Base-by-base conservation (phyloP, 2,329 filamentous ascomycete genomes). In the Thelonectria blattea region DNA sequence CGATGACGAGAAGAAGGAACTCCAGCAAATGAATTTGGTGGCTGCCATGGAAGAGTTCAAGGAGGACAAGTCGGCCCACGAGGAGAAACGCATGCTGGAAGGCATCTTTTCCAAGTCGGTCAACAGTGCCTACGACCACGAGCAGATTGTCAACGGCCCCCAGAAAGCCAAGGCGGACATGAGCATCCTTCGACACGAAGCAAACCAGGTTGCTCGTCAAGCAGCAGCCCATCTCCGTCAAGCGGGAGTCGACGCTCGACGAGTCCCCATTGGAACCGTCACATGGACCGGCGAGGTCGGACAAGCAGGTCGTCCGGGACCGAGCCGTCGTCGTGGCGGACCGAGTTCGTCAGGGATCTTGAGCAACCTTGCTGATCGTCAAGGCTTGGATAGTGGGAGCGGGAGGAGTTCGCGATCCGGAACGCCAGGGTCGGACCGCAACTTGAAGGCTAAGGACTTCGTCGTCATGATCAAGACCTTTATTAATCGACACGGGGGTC, bases 241-340 rank as follows among this genome's bases (percentile, higher is more conserved):
- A 60, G 88, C 92, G 10, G 88, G 86, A 43, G 86, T 93, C 71
- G 83, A 89, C 30, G 92, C 93, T 3, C 84, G 87, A 11, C 83
- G 81, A 9, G 81, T 94, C 1, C 91, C 91, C 0, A 88, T 92
- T 32, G 94, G 94, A 8, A 92, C 91, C 0, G 91, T 95, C 9
- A 97, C 94, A 1, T 98, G 94, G 94, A 98, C 94, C 0, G 94
- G 95, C 1, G 87, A 91, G 68, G 87, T 91, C 48, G 94, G 94
- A 10, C 85, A 89, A 51, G 88, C 88, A 5, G 94, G 93, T 1
- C 83, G 91, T 37, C 90, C 91, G 1, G 84, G 86, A 24, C 81
- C 79, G 37, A 78, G 75, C 58, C 82, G 79, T 18, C 81, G 82
- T 0, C 82, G 79, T 42, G 82, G 76, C 34, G 84, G 82, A 4